These are phyloP conservation scores for Heritiera littoralis DNA, from an alignment of 345 rosid genomes.

Conservation along the genomic window DNA sequence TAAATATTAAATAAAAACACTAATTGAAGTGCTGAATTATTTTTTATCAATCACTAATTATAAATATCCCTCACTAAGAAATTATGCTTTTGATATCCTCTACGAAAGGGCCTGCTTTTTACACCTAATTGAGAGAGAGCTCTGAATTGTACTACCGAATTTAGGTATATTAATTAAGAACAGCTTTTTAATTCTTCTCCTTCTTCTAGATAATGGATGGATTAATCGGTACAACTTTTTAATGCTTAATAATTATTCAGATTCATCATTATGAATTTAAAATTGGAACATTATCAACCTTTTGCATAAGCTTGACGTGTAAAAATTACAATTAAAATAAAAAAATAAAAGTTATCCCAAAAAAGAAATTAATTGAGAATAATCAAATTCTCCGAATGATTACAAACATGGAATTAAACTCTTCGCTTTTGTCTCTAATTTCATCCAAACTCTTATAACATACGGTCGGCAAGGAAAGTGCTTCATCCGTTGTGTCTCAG, in stretches of 20 bases:
- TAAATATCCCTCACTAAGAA: too few relatives aligned
- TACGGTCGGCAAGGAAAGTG: background rate
- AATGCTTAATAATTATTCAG: background rate
- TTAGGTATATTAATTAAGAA: background rate
- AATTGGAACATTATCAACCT: background rate
- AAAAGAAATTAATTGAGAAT: background rate
- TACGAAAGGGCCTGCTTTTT: background rate
- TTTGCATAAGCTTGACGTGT: slow-evolving; percentile 7
- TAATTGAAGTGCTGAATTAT: too few relatives aligned
- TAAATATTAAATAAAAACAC: too few relatives aligned
- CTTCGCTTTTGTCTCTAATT: background rate
- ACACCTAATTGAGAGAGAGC: background rate
- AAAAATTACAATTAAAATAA: background rate
- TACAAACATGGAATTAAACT: background rate
- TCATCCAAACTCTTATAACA: background rate
- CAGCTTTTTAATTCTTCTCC: background rate
- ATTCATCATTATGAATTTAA: background rate
- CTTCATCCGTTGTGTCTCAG: background rate
- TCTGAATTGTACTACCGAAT: background rate
- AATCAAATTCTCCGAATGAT: background rate
- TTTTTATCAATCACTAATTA: too few relatives aligned
- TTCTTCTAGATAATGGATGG: background rate
- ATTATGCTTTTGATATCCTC: background rate
- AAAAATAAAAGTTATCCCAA: background rate
- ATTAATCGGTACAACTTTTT: background rate